Percentiles rank a stretch among this genome's conserved stretches.
phyloP scores from a whole-genome alignment of 106 monocot genomes.

The Dioscorea zingiberensis region DNA sequence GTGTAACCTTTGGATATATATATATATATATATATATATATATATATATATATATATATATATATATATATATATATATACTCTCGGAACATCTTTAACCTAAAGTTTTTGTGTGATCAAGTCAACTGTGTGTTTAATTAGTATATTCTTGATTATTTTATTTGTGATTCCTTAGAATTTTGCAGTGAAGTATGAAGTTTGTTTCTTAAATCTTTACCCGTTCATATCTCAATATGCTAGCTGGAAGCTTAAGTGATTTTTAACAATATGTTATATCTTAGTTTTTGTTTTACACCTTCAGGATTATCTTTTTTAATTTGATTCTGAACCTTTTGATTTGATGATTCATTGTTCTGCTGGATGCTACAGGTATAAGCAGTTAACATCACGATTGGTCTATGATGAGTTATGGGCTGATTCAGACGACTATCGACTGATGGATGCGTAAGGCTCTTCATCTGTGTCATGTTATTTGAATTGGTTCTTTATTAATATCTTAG shows the following conservation, averaged over 20 bases:
- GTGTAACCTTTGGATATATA: not conserved
- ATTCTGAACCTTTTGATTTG: not conserved
- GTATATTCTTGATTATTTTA: not conserved
- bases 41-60: no score
- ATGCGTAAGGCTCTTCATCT: slow-evolving; percentile 32
- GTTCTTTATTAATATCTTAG: no score
- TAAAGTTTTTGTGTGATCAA: not conserved
- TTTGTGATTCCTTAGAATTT: not conserved
- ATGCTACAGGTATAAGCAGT: slow-evolving; percentile 35
- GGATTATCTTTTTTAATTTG: no score
- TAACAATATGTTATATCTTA: not conserved
- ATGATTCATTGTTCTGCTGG: not conserved
- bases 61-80: no score
- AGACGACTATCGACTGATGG: slow-evolving; percentile 40
- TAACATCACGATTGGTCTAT: slow-evolving; percentile 40
- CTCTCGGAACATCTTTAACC: no score
- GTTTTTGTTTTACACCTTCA: not conserved
- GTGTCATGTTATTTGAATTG: no score
- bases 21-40: no score
- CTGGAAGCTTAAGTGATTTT: no score
- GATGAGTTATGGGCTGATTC: slow-evolving; percentile 37
- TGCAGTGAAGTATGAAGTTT: not conserved
- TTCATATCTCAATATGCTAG: not conserved
- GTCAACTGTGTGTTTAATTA: not conserved
- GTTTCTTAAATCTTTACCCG: no score